Base-by-base conservation (phyloP, 176 grass and related monocot species). In the Dendrocalamus sinicus region DNA sequence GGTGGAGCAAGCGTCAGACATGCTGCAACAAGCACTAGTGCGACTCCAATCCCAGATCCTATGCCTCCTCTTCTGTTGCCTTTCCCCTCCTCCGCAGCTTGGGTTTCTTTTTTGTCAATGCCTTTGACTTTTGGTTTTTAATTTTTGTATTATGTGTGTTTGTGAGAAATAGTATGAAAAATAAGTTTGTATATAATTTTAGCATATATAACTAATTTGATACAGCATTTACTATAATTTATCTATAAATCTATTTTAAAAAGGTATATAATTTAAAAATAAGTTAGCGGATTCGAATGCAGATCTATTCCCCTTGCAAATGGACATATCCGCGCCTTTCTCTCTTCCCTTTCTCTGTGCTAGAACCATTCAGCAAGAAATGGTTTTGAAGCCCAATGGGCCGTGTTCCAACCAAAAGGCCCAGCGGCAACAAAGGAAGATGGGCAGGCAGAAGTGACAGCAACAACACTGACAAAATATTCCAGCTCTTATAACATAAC, bases 351-450 rank as follows among this genome's bases (percentile, higher is more conserved):
- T 3, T 35, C 4, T 16, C 45, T 24, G 23, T 28, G 10, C 0
- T 45, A 67, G 26, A 8, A 7, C 7, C 52, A 85, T 5, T 9
- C 54, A 46, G 19, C 10, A 37, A 83, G 28, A 54, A 73, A 80
- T 53, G 41, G 30, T 7, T 14, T 62, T 16, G 1, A 23, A 84
- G 89, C 81, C 89, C 81, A 91, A 52, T 91, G 75, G 89, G 89
- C 81, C 43, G 32, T 6, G 0, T 4, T 67, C 8, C 47, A 77
- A 32, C 44, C 14, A 8, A 83, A 79, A 69, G 62, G 89, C 81
- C 85, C 85, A 76, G 15, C 1, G 0, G 8, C 10, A 23, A 76
- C 28, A 46, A 9, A 55, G 69, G 19, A 88, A 50, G 22, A 67
- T 4, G 3, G 39, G 35, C 19, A 67, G 2, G 13, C 16, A 75